These are phyloP conservation scores for Colletotrichum noveboracense DNA, from an alignment of 2,329 filamentous ascomycete genomes.

Conservation along the genomic window DNA sequence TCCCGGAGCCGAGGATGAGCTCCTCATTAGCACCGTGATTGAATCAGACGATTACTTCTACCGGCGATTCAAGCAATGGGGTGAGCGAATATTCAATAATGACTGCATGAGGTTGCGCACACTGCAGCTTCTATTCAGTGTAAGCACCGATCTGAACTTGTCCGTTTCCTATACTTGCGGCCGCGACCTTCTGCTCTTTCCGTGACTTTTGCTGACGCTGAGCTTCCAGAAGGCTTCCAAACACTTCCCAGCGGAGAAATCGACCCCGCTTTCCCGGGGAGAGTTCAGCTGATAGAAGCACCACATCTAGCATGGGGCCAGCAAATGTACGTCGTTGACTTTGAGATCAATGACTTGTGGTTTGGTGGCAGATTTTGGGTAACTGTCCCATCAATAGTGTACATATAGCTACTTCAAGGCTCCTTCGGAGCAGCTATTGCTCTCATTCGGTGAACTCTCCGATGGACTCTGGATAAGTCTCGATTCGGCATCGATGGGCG, in stretches of 20 bases:
- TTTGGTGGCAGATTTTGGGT: not conserved
- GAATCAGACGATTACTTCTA: not conserved
- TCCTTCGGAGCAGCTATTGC: not conserved
- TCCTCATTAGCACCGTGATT: not conserved
- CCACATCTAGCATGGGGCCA: not conserved
- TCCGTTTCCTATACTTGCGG: not conserved
- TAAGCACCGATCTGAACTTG: not conserved
- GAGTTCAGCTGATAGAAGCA: not conserved
- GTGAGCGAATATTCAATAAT: not conserved
- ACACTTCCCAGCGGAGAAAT: not conserved
- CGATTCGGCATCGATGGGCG: slow-evolving; percentile 5
- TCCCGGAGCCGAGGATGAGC: not conserved
- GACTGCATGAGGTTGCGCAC: not conserved
- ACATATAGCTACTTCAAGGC: not conserved
- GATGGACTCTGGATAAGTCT: not conserved
- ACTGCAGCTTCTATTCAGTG: not conserved
- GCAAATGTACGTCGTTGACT: not conserved
- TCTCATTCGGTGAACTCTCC: not conserved
- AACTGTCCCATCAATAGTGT: not conserved
- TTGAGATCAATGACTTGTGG: not conserved
- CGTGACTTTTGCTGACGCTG: not conserved
- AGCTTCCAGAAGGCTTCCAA: not conserved
- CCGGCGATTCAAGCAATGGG: not conserved
- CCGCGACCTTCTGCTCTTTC: not conserved
- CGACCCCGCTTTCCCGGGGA: not conserved